Conservation (phyloP, 345 rosid genomes). For the Capsella bursapastoris region DNA sequence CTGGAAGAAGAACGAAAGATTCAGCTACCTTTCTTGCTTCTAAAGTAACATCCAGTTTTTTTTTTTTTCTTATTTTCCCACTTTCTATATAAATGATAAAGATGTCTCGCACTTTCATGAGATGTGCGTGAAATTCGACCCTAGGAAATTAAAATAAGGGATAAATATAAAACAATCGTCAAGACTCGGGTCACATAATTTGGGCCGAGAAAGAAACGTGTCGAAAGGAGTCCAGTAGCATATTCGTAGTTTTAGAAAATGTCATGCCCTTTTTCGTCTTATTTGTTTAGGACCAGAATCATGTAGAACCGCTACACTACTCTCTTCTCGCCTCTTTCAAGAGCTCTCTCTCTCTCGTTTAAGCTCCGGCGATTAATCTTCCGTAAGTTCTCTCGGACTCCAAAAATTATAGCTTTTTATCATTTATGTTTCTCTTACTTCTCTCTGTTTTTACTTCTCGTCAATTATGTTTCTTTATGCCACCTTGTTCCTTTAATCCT, state of each 20-base stretch:
- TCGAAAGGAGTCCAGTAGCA: conserved; percentile 20
- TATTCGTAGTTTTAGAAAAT: neutral
- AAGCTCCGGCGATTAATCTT: conserved; percentile 15
- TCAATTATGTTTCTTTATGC: neutral
- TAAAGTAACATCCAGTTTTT: conserved; percentile 6
- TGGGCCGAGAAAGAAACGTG: conserved; percentile 32
- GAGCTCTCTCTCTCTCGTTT: neutral
- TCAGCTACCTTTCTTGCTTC: conserved; percentile 5
- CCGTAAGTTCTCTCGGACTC: conserved; percentile 31
- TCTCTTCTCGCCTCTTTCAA: neutral
- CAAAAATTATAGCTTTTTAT: neutral
- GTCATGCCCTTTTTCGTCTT: conserved; percentile 1
- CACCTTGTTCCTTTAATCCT: conserved; percentile 3
- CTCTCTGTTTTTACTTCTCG: neutral
- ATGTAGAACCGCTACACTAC: neutral
- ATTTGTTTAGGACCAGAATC: neutral
- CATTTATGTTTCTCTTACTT: neutral
- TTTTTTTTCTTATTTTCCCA: neutral
- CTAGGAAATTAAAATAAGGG: neutral
- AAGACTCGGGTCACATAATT: conserved; percentile 6
- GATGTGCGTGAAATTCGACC: neutral
- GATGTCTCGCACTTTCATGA: conserved; percentile 11
- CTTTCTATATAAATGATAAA: neutral
- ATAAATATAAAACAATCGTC: conserved; percentile 6
- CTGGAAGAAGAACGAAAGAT: neutral